Evolutionary conservation across 2,329 filamentous ascomycete species (phyloP).

Genomic region (Apiospora aurea): DNA sequence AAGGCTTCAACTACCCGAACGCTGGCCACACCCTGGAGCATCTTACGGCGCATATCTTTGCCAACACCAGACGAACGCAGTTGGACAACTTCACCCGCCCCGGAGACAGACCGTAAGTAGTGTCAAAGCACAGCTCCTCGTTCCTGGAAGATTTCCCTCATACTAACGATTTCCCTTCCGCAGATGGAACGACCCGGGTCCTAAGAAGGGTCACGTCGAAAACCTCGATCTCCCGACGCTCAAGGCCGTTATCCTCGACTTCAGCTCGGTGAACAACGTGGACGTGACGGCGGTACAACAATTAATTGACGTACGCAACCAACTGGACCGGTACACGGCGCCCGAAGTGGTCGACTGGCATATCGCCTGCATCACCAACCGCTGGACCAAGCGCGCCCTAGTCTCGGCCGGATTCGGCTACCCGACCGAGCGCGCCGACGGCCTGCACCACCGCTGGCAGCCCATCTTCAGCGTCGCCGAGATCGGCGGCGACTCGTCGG

Average conservation of each 20-base stretch:
- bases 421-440: conserved; percentile 64
- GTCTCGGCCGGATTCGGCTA: conserved; percentile 89
- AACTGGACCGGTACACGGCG: conserved; percentile 83
- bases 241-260: conserved; percentile 92
- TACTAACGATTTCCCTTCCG: background rate
- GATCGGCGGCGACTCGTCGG: conserved; percentile 74
- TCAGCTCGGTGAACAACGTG: conserved; percentile 91
- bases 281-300: conserved; percentile 93
- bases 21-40: conserved; percentile 88
- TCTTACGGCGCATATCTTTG: conserved; percentile 71
- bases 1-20: conserved; percentile 97
- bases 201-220: conserved; percentile 58
- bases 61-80: conserved; percentile 78
- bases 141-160: background rate
- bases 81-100: conserved; percentile 67
- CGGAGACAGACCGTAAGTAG: conserved; percentile 73
- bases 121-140: background rate
- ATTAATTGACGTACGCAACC: conserved; percentile 92
- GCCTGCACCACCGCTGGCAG: conserved; percentile 76
- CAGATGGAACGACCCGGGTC: conserved; percentile 88
- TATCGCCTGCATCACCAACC: conserved; percentile 90
- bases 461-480: conserved; percentile 96
- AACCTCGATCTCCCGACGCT: conserved; percentile 68
- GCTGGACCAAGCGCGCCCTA: conserved; percentile 92
- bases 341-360: conserved; percentile 93